Conservation (phyloP, 1,139 yeast species). For the Blastobotrys capitulatus region DNA sequence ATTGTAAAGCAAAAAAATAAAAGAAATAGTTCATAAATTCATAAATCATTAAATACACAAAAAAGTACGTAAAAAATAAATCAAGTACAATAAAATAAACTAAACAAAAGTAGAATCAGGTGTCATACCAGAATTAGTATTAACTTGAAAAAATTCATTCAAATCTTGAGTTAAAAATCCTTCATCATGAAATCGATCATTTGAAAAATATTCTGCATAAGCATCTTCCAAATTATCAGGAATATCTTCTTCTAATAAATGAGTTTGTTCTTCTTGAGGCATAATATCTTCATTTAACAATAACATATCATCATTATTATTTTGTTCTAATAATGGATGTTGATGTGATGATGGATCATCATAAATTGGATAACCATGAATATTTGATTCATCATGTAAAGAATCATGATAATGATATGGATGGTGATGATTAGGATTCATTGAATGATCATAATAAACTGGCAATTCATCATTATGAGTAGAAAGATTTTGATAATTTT, state of each 20-base stretch:
- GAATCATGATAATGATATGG: not conserved
- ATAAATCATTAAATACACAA: not conserved
- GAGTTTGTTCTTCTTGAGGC: slow-evolving; percentile 25
- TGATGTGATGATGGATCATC: not conserved
- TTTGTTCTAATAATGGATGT: slow-evolving; percentile 6
- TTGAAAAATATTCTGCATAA: slow-evolving; percentile 20
- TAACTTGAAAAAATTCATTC: slow-evolving; percentile 13
- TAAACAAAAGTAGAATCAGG: slow-evolving; percentile 14
- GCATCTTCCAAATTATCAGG: slow-evolving; percentile 20
- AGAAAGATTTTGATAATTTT: too few species aligned
- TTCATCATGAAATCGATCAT: slow-evolving; percentile 13
- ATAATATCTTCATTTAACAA: slow-evolving; percentile 26
- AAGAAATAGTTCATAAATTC: too few species aligned
- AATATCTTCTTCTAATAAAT: slow-evolving; percentile 19
- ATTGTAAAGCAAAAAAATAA: not conserved
- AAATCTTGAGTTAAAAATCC: slow-evolving; percentile 14
- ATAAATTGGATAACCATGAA: slow-evolving; percentile 3
- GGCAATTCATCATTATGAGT: not conserved
- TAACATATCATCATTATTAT: slow-evolving; percentile 18
- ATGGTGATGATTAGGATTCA: not conserved
- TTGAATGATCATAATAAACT: not conserved
- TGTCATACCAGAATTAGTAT: slow-evolving; percentile 13
- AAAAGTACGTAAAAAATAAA: not conserved
- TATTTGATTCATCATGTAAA: slow-evolving; percentile 2
- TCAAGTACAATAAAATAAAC: not conserved